phyloP scores from a whole-genome alignment of 164 flowering plant genomes.

The Akebia trifoliata region DNA sequence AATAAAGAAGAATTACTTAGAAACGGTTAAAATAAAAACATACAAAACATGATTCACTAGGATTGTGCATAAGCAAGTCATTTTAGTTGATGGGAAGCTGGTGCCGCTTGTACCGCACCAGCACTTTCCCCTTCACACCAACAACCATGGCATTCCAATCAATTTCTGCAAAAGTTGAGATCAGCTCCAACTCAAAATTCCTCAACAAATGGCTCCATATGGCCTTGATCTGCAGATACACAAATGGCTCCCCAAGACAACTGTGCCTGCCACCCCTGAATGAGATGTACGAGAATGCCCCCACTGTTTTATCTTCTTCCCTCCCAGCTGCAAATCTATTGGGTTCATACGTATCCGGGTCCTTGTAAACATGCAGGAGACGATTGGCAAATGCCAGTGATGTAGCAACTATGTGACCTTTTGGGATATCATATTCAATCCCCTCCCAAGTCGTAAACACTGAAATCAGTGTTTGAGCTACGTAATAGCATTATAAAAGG shows the following conservation, averaged over 20 bases:
- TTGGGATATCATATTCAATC: constrained; percentile 81
- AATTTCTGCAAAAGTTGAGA: constrained; percentile 86
- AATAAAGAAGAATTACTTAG: too few species aligned
- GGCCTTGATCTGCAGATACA: constrained; percentile 90
- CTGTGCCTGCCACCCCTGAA: constrained; percentile 97
- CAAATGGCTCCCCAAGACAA: constrained; percentile 94
- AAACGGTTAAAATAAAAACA: too few species aligned
- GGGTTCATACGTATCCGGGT: constrained; percentile 85
- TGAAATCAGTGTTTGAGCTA: constrained; percentile 76
- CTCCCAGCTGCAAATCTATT: constrained; percentile 76
- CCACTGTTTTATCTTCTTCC: constrained; percentile 91
- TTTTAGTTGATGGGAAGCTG: constrained; percentile 31
- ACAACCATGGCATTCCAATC: constrained; percentile 99
- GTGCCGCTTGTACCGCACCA: constrained; percentile 87
- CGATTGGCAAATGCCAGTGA: constrained; percentile 95
- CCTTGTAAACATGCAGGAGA: constrained; percentile 62
- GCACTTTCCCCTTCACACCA: constrained; percentile 89
- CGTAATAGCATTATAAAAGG: constrained; percentile 86
- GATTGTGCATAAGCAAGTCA: constrained; percentile 5
- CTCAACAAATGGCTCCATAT: constrained; percentile 91
- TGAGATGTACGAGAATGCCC: constrained; percentile 87
- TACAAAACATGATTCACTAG: background rate
- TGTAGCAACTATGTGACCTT: constrained; percentile 93
- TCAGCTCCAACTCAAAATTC: constrained; percentile 77
- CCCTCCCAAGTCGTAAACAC: constrained; percentile 78